Percentiles rank a stretch among this genome's conserved stretches.
phyloP scores from a whole-genome alignment of 306 rosid species.

The Lablab purpureus region DNA sequence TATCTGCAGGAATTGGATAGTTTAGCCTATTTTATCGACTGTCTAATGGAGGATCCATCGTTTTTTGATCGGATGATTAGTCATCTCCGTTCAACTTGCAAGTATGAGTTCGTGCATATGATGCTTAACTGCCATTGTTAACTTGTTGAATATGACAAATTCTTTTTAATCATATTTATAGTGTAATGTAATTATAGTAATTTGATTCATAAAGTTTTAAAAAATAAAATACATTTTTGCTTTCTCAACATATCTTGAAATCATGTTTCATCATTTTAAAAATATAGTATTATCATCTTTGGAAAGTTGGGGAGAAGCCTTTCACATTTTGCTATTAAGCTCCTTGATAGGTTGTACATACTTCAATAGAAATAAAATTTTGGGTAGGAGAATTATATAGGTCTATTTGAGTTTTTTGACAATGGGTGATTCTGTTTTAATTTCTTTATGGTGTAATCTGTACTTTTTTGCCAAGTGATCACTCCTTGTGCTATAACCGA shows the following conservation, averaged over 20 bases:
- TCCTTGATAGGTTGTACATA: not conserved
- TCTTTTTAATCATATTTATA: not conserved
- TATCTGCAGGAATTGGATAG: constrained; percentile 44
- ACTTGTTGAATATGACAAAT: not conserved
- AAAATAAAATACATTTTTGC: not conserved
- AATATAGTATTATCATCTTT: not conserved
- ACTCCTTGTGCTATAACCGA: not conserved
- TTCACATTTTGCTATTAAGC: not conserved
- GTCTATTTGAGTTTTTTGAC: not conserved
- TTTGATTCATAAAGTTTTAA: not conserved
- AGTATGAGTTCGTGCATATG: constrained; percentile 57
- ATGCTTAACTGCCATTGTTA: constrained; percentile 13
- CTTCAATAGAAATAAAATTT: no score
- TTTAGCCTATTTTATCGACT: not conserved
- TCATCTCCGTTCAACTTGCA: constrained; percentile 80
- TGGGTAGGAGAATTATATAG: not conserved
- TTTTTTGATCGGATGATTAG: constrained; percentile 64
- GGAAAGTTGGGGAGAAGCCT: not conserved
- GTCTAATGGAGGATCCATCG: constrained; percentile 67
- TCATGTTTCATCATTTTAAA: not conserved
- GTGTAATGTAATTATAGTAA: not conserved
- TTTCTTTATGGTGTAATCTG: not conserved
- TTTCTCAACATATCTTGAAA: not conserved
- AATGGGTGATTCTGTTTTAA: not conserved
- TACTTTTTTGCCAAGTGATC: not conserved